Evolutionary conservation across 2,329 filamentous ascomycete species (phyloP).

Genomic region (Nemania abortiva): DNA sequence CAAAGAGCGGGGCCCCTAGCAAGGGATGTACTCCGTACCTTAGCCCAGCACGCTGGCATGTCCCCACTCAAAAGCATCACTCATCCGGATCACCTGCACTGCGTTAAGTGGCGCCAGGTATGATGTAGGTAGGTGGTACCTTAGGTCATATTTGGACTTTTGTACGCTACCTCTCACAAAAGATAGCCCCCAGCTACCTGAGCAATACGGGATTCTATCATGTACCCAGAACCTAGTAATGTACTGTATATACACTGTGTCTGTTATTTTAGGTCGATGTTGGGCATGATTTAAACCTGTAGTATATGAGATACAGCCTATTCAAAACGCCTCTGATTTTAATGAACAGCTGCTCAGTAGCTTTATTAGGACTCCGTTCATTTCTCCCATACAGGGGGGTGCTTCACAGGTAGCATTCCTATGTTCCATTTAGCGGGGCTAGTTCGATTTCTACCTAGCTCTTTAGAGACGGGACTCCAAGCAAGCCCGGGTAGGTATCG

Average conservation of each 20-base stretch:
- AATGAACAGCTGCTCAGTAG: neutral
- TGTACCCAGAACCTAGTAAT: too few species aligned
- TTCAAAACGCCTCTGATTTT: neutral
- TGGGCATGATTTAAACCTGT: too few species aligned
- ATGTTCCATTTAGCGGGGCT: neutral
- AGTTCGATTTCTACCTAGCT: neutral
- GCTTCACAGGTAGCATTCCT: neutral
- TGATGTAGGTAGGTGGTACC: neutral
- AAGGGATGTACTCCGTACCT: neutral
- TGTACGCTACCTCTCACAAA: neutral
- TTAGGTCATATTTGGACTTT: too few species aligned
- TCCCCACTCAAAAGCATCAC: constrained; percentile 23
- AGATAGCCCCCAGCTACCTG: neutral
- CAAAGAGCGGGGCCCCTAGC: constrained; percentile 4
- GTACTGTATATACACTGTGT: neutral
- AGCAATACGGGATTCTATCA: neutral
- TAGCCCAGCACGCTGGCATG: constrained; percentile 27
- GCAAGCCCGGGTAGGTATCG: neutral
- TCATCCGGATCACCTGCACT: constrained; percentile 26
- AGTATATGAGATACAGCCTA: neutral
- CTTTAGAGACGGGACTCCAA: neutral
- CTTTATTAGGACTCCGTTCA: neutral
- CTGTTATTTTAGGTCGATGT: neutral
- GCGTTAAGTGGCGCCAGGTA: constrained; percentile 29
- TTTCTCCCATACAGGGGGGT: neutral